Evolutionary conservation across 331 rosid species (phyloP).

Genomic region (Phaseolus coccineus): DNA sequence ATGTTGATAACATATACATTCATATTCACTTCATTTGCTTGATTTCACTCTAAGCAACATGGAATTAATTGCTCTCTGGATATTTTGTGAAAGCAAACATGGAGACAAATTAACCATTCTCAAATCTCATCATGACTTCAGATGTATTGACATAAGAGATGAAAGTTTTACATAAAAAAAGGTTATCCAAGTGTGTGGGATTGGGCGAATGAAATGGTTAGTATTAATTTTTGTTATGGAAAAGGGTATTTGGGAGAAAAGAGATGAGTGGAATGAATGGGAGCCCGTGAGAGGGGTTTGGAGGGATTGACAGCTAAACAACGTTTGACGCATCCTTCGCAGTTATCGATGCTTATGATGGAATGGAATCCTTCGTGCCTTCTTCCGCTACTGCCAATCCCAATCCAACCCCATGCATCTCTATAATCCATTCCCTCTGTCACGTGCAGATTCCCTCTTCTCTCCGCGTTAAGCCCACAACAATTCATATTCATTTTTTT

Average conservation of each 20-base stretch:
- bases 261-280: constrained; percentile 26
- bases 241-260: constrained; percentile 44
- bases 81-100: neutral
- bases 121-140: too few relatives aligned
- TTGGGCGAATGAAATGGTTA: neutral
- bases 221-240: neutral
- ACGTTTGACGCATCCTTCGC: constrained; percentile 75
- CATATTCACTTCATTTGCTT: neutral
- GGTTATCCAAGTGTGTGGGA: neutral
- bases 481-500: neutral
- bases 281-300: constrained; percentile 72
- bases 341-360: constrained; percentile 55
- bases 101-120: too few relatives aligned
- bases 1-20: neutral
- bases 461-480: constrained; percentile 40
- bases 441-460: constrained; percentile 77
- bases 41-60: constrained; percentile 27
- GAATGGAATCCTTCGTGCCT: constrained; percentile 39
- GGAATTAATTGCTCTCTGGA: neutral
- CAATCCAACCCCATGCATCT: constrained; percentile 31
- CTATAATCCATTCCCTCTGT: constrained; percentile 34
- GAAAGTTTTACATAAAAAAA: neutral
- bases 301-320: constrained; percentile 92
- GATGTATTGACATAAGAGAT: too few relatives aligned
- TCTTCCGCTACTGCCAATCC: constrained; percentile 35